A percentile compares a stretch with the other conserved stretches of the same genome.
Conservation (phyloP, 2,329 filamentous ascomycete genomes). For the Fusarium proliferatum region DNA sequence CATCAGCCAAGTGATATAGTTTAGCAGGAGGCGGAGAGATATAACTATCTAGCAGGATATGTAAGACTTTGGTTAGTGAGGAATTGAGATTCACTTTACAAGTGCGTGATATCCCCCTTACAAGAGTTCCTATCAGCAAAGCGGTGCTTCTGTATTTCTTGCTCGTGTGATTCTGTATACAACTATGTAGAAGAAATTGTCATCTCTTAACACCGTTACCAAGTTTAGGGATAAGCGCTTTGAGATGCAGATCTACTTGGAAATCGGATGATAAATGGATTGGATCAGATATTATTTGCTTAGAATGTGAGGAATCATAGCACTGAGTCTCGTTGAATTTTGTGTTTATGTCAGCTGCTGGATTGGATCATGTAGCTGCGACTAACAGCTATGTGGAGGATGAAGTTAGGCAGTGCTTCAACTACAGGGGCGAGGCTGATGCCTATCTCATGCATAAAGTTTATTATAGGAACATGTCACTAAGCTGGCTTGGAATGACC, state of each 20-base stretch:
- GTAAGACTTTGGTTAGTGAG: not conserved
- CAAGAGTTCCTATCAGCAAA: rapidly evolving
- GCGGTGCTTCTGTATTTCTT: not conserved
- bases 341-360: rapidly evolving
- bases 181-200: slow-evolving; percentile 41
- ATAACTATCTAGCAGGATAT: not conserved
- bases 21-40: not conserved
- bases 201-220: slow-evolving; percentile 59
- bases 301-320: not conserved
- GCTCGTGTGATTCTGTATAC: rapidly evolving
- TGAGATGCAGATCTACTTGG: slow-evolving; percentile 49
- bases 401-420: too few relatives aligned
- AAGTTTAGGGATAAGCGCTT: slow-evolving; percentile 57
- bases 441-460: too few relatives aligned
- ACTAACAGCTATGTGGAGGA: too few relatives aligned
- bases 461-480: rapidly evolving
- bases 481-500: rapidly evolving
- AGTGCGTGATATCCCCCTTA: rapidly evolving
- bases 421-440: not conserved
- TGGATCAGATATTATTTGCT: rapidly evolving
- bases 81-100: not conserved
- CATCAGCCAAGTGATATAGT: not conserved
- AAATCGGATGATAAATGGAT: not conserved
- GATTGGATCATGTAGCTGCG: too few relatives aligned
- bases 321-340: rapidly evolving